Conservation (phyloP, 768 basidiomycete genomes). For the Pulveroboletus sp. region DNA sequence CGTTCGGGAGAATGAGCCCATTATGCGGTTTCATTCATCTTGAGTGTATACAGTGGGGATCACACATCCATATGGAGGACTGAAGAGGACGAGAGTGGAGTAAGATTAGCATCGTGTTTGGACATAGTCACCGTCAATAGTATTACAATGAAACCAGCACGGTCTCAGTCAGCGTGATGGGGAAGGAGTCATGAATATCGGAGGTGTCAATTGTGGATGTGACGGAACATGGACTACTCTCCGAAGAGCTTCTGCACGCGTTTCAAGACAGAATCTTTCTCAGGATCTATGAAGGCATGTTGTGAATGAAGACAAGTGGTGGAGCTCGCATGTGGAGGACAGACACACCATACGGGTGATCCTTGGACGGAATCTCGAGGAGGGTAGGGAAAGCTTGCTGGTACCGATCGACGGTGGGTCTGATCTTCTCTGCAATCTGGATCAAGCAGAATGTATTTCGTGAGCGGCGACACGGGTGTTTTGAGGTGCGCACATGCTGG, state of each 20-base stretch:
- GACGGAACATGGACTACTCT: conserved; percentile 49
- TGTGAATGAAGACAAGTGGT: conserved; percentile 16
- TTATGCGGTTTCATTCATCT: conserved; percentile 60
- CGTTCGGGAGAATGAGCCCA: conserved; percentile 66
- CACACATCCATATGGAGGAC: conserved; percentile 9
- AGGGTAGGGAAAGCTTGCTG: conserved; percentile 94
- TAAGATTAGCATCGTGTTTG: conserved; percentile 12
- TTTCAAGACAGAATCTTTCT: conserved; percentile 93
- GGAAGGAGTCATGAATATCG: conserved; percentile 8
- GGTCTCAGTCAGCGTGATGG: conserved; percentile 15
- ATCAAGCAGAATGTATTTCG: conserved; percentile 11
- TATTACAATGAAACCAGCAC: conserved; percentile 22
- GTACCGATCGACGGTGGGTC: conserved; percentile 92
- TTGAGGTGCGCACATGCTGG: conserved; percentile 73
- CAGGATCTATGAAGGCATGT: conserved; percentile 62
- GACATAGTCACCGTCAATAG: conserved; percentile 20
- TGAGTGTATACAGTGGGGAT: conserved; percentile 14
- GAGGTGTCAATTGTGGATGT: conserved; percentile 1
- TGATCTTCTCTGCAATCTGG: conserved; percentile 95
- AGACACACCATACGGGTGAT: conserved; percentile 89
- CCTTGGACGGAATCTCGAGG: conserved; percentile 97
- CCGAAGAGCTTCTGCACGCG: conserved; percentile 96
- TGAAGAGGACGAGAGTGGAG: conserved; percentile 7
- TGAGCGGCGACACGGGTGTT: conserved; percentile 3
- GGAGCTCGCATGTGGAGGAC: conserved; percentile 1